These are phyloP conservation scores for Candida sp. DNA, from an alignment of 1,139 yeast species.

Conservation along the genomic window DNA sequence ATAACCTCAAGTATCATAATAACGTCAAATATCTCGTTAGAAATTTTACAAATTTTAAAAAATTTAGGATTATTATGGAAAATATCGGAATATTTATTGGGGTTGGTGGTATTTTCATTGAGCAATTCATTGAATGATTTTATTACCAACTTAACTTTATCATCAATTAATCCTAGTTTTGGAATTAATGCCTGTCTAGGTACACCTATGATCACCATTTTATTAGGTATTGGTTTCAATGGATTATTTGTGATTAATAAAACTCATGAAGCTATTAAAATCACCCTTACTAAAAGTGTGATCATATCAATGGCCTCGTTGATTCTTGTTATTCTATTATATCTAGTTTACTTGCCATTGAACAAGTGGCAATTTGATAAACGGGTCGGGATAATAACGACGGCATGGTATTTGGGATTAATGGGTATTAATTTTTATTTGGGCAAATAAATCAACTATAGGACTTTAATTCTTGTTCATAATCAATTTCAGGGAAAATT, in stretches of 20 bases:
- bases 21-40: conserved; percentile 25
- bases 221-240: conserved; percentile 40
- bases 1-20: conserved; percentile 24
- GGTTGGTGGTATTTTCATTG: conserved; percentile 36
- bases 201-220: conserved; percentile 34
- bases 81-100: conserved; percentile 39
- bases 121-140: conserved; percentile 40
- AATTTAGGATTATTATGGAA: conserved; percentile 35
- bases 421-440: conserved; percentile 15
- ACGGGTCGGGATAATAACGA: conserved; percentile 21
- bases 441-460: conserved; percentile 4
- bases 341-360: conserved; percentile 26
- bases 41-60: conserved; percentile 28
- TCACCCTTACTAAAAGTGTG: conserved; percentile 22
- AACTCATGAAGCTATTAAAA: conserved; percentile 15
- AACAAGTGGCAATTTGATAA: conserved; percentile 35
- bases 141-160: conserved; percentile 37
- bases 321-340: conserved; percentile 19
- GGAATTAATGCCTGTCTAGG: conserved; percentile 44
- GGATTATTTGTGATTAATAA: conserved; percentile 17
- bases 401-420: conserved; percentile 19
- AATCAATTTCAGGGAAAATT: background rate
- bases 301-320: conserved; percentile 24
- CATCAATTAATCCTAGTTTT: conserved; percentile 31
- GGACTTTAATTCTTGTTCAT: conserved; percentile 1